Evolutionary conservation across 306 rosid species (phyloP), one percentile per base, ranked within the genome.

Genomic region (Luffa aegyptiaca): DNA sequence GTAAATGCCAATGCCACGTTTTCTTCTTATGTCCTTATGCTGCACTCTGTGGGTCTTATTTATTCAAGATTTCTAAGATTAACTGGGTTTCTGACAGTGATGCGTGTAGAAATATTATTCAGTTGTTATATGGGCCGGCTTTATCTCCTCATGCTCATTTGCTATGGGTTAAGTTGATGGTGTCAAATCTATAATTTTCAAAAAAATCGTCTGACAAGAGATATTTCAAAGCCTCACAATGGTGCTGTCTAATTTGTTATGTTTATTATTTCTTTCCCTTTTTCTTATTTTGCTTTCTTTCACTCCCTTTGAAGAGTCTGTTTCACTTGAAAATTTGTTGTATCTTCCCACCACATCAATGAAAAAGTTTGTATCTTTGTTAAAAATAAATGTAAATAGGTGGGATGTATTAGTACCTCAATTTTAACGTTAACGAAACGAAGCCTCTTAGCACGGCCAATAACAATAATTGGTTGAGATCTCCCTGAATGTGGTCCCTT

Each of bases 361-460:
- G 16, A 6, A 36, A 61, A 35, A 37, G 46, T 65, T 37, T 8
- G 18, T 36, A 17, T 37, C 49, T 66, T 37, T 37, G 48, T 39
- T 39, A 4, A 39, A 66, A 10, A 26, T 26, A 8, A 75, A 39
- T 39, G 77, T 44, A 78, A 65, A 77, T 74, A 75, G 12, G 51
- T 72, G 31, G 76, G 68, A 84, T 72, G 83, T 37, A 51, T 76
- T 45, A 53, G 84, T 92, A 95, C 99, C 99, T 95, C 96, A 77
- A 95, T 89, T 85, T 89, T 95, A 18, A 95, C 96, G 82, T 95
- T 95, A 75, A 90, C 81, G 84, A 95, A 95, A 80, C 96, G 96
- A 87, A 95, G 84, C 84, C 86, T 90, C 88, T 91, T 95, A 73
- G 97, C 94, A 81, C 84, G 82, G 51, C 99, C 99, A 86, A 95